Percentiles rank a stretch among this genome's conserved stretches.
Conservation (phyloP, 495 filamentous ascomycete species). For the Penicillium pancosmium region DNA sequence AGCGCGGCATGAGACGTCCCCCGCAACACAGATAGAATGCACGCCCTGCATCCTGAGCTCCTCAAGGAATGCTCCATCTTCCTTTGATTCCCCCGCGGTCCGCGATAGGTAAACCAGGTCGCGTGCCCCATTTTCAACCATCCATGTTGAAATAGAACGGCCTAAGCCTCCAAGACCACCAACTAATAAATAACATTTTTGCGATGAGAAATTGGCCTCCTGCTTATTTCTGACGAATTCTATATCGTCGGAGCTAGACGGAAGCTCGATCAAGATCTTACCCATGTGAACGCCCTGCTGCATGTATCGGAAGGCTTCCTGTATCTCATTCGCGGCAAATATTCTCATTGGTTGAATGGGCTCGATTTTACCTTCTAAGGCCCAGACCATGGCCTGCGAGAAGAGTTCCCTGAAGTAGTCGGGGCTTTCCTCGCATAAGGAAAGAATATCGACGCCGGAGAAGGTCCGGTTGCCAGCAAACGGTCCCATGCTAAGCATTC, state of each 20-base stretch:
- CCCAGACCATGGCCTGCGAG: neutral
- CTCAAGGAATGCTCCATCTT: conserved; percentile 4
- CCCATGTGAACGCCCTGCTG: conserved; percentile 44
- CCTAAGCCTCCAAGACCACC: conserved; percentile 63
- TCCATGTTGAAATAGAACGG: conserved; percentile 56
- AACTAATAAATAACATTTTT: conserved; percentile 38
- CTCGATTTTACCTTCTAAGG: neutral
- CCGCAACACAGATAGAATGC: neutral
- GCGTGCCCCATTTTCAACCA: conserved; percentile 58
- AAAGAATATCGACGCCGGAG: neutral
- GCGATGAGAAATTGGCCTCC: neutral
- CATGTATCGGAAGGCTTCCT: conserved; percentile 36
- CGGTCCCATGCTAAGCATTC: neutral
- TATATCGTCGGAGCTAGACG: neutral
- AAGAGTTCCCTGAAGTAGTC: neutral
- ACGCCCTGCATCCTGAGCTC: conserved; percentile 6
- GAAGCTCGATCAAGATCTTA: conserved; percentile 44
- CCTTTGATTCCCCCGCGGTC: conserved; percentile 17
- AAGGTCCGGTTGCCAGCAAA: neutral
- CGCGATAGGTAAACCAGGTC: conserved; percentile 52
- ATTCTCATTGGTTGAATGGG: conserved; percentile 34
- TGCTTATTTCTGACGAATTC: neutral
- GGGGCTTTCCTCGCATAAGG: neutral
- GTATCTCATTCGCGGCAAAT: conserved; percentile 21
- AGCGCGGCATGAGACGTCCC: neutral